These are phyloP conservation scores for Pleurotus citrinopileatus DNA, from an alignment of 768 basidiomycete genomes.

Conservation along the genomic window DNA sequence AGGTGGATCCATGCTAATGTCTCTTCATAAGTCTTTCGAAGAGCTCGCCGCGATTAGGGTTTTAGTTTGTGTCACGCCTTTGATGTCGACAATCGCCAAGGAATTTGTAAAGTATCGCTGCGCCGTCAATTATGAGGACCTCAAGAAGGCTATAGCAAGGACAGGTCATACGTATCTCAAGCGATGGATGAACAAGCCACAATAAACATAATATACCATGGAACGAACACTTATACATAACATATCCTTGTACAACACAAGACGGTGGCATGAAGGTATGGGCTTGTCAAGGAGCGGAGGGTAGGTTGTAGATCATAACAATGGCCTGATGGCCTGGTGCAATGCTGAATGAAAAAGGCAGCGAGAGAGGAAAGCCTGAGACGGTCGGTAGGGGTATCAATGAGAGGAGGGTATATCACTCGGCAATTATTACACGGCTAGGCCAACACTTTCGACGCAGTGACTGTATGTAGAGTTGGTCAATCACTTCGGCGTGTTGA, in stretches of 20 bases:
- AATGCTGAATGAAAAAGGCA: too few relatives aligned
- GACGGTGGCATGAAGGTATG: neutral
- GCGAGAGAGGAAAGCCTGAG: too few relatives aligned
- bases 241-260: neutral
- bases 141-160: conserved; percentile 65
- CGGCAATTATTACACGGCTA: neutral
- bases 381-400: too few relatives aligned
- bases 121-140: conserved; percentile 55
- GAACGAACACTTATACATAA: neutral
- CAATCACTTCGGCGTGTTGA: too few relatives aligned
- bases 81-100: conserved; percentile 49
- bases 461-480: neutral
- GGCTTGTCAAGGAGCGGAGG: too few relatives aligned
- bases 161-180: conserved; percentile 68
- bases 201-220: conserved; percentile 28
- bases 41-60: conserved; percentile 53
- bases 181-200: conserved; percentile 72
- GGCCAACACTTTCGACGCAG: neutral
- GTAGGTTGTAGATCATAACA: too few relatives aligned
- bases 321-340: too few relatives aligned
- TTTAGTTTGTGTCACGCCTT: conserved; percentile 49
- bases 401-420: neutral
- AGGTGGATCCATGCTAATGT: neutral
- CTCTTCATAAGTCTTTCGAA: conserved; percentile 67
- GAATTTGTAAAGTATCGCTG: conserved; percentile 80